phyloP scores from a whole-genome alignment of 164 flowering plant genomes.

The Piper longum region DNA sequence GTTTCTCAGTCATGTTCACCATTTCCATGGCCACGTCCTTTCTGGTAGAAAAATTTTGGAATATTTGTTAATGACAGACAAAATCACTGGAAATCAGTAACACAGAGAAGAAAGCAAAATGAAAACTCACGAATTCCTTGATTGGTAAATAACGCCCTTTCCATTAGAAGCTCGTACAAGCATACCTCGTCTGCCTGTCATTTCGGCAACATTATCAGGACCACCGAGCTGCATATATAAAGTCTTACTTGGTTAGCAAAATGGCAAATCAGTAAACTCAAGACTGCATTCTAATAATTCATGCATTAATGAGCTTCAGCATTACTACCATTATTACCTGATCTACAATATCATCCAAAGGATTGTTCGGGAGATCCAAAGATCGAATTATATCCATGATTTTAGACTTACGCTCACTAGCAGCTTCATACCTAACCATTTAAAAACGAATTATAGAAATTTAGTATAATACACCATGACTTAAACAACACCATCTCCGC shows the following conservation, averaged over 20 bases:
- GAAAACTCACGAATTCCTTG: conserved; percentile 81
- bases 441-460: too few relatives aligned
- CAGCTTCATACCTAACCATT: conserved; percentile 62
- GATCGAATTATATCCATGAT: conserved; percentile 77
- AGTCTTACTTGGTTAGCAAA: background rate
- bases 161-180: conserved; percentile 85
- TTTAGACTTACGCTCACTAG: conserved; percentile 63
- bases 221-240: conserved; percentile 76
- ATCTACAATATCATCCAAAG: conserved; percentile 89
- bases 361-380: conserved; percentile 89
- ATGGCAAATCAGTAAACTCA: background rate
- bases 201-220: conserved; percentile 93
- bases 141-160: conserved; percentile 92
- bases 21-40: conserved; percentile 94
- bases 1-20: conserved; percentile 98
- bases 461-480: background rate
- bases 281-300: background rate
- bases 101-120: background rate
- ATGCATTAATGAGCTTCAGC: background rate
- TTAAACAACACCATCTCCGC: background rate
- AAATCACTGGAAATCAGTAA: background rate
- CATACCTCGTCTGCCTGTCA: conserved; percentile 96
- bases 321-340: conserved; percentile 37
- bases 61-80: background rate
- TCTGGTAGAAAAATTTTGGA: conserved; percentile 18